Conservation (phyloP, 2,329 filamentous ascomycete species). For the Penicillium decumbens region DNA sequence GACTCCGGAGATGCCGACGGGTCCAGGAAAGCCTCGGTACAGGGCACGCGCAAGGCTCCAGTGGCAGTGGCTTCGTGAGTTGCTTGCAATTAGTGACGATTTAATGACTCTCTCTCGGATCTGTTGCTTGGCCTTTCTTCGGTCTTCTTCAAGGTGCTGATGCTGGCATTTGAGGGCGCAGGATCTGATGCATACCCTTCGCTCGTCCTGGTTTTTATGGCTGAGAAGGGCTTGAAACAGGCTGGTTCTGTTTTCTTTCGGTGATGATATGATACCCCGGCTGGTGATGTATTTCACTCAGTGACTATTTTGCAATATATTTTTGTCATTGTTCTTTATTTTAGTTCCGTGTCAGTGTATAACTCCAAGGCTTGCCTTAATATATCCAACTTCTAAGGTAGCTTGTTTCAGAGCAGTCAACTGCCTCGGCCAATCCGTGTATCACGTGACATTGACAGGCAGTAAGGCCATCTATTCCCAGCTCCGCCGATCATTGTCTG, state of each 20-base stretch:
- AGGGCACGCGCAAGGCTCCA: slow-evolving; percentile 16
- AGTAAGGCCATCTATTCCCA: slow-evolving; percentile 1
- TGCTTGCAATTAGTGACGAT: slow-evolving; percentile 11
- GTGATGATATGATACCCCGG: slow-evolving; percentile 33
- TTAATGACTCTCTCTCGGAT: slow-evolving; percentile 19
- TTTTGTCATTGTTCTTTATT: not conserved
- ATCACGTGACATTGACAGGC: slow-evolving; percentile 1
- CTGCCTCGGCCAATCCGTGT: too few relatives aligned
- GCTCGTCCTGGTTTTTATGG: slow-evolving; percentile 4
- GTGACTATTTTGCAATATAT: slow-evolving; percentile 12
- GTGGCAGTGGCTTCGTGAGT: slow-evolving; percentile 9
- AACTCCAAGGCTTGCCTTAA: not conserved
- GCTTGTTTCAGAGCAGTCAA: not conserved
- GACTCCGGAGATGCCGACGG: slow-evolving; percentile 23
- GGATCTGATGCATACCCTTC: slow-evolving; percentile 1
- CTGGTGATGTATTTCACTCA: slow-evolving; percentile 14
- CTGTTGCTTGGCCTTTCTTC: not conserved
- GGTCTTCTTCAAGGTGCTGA: slow-evolving; percentile 2
- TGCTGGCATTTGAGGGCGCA: slow-evolving; percentile 16
- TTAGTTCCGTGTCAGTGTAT: not conserved
- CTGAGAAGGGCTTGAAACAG: slow-evolving; percentile 12
- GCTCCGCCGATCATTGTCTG: slow-evolving; percentile 15
- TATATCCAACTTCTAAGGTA: not conserved
- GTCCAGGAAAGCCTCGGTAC: slow-evolving; percentile 21
- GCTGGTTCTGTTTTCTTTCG: slow-evolving; percentile 19